Conservation (phyloP, 2,329 filamentous ascomycete species). For the Penicillium sp. region DNA sequence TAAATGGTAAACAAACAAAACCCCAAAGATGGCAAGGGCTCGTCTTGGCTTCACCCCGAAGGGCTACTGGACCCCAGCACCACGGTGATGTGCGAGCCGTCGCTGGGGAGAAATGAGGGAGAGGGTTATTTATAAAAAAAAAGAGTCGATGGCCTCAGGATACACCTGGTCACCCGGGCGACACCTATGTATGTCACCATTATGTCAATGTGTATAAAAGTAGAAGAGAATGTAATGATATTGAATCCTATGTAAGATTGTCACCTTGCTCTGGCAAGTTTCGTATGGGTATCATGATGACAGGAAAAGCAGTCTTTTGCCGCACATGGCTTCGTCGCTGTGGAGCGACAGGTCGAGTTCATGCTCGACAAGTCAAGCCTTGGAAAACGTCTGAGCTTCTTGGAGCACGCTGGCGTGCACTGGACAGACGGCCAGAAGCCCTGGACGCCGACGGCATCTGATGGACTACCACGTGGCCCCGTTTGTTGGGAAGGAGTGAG, state of each 20-base stretch:
- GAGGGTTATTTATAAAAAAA: not conserved
- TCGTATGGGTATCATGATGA: conserved; percentile 5
- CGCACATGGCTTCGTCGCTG: not conserved
- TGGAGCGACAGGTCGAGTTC: conserved; percentile 3
- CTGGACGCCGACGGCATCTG: conserved; percentile 1
- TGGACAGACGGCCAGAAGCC: conserved; percentile 7
- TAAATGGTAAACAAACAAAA: not conserved
- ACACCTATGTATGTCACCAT: not conserved
- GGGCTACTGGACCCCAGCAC: conserved; percentile 15
- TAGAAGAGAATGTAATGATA: not conserved
- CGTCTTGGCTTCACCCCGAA: conserved; percentile 12
- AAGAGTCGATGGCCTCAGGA: not conserved
- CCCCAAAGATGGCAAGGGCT: not conserved
- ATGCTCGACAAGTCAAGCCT: conserved; percentile 4
- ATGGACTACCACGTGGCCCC: conserved; percentile 1
- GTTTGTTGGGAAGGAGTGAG: not conserved
- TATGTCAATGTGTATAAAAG: not conserved
- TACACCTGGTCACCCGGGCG: not conserved
- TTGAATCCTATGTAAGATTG: conserved; percentile 6
- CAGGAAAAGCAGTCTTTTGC: conserved; percentile 3
- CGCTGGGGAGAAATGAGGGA: not conserved
- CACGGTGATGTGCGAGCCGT: conserved; percentile 15
- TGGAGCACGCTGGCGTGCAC: conserved; percentile 7
- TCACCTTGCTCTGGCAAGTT: conserved; percentile 7
- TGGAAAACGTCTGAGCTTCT: not conserved